Evolutionary conservation across 2,329 filamentous ascomycete species (phyloP).

Genomic region (Sordariomycetes sp.): DNA sequence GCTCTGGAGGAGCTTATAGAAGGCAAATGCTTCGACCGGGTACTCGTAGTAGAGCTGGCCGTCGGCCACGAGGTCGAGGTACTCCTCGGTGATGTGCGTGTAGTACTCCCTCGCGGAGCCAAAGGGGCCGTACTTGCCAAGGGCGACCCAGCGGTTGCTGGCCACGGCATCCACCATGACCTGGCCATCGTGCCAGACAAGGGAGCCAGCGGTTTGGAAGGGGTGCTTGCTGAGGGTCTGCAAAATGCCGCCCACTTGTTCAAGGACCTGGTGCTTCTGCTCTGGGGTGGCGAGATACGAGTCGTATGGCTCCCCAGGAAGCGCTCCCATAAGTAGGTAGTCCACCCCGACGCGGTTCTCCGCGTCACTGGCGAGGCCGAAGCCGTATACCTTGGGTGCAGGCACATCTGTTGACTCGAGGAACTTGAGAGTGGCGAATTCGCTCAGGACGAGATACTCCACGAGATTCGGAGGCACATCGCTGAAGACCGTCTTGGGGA

Average conservation of each 20-base stretch:
- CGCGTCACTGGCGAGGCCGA: conserved; percentile 11
- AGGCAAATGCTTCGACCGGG: conserved; percentile 13
- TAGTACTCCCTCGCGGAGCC: conserved; percentile 5
- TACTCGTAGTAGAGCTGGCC: conserved; percentile 15
- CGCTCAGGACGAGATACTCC: conserved; percentile 16
- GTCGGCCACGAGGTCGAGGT: conserved; percentile 4
- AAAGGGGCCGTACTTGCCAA: neutral
- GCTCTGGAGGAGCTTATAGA: conserved; percentile 7
- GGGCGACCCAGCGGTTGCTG: neutral
- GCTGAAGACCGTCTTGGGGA: conserved; percentile 6
- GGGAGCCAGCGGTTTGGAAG: neutral
- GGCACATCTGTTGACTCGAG: conserved; percentile 15
- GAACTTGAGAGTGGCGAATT: conserved; percentile 20
- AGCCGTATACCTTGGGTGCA: conserved; percentile 13
- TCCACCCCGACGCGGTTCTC: conserved; percentile 13
- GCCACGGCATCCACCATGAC: neutral
- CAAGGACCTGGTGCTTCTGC: no score
- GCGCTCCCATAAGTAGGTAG: conserved; percentile 15
- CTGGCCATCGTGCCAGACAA: neutral
- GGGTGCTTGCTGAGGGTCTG: neutral
- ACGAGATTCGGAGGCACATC: conserved; percentile 12
- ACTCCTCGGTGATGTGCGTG: conserved; percentile 4
- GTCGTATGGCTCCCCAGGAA: conserved; percentile 14
- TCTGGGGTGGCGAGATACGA: no score
- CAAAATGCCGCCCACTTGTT: neutral